Base-by-base conservation (phyloP, 495 filamentous ascomycete genomes). In the Neurospora sublineolata region DNA sequence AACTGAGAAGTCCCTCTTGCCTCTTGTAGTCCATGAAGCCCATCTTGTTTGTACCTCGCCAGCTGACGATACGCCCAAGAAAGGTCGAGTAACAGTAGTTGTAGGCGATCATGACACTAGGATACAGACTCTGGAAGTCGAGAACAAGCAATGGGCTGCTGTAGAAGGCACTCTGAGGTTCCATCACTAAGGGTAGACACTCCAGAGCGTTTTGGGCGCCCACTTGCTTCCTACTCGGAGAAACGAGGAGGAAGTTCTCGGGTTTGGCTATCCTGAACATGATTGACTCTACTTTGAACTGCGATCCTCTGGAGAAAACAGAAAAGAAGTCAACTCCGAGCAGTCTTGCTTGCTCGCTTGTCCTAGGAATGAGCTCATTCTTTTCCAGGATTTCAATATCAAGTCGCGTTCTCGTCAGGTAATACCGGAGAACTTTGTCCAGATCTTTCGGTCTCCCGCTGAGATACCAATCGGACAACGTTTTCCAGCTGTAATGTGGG, bases 61-160 rank as follows among this genome's bases (percentile, higher is more conserved):
- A 97, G 75, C 86, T 87, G 30, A 89, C 86, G 38, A 94, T 88
- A 67, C 95, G 88, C 3, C 95, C 95, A 9, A 99, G 87, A 74
- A 93, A 99, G 0, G 95, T 99, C 0, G 95, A 98, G 79, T 99
- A 99, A 83, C 95, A 99, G 81, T 97, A 97, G 78, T 99, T 99
- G 81, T 99, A 97, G 0, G 95, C 95, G 75, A 99, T 97, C 94
- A 99, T 98, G 67, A 98, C 89, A 77, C 93, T 97, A 3, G 95
- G 95, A 77, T 99, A 99, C 33, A 99, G 84, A 37, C 92, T 95
- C 78, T 98, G 96, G 74, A 99, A 99, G 80, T 99, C 95, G 12
- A 99, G 84, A 1, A 99, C 95, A 12, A 99, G 77, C 14, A 99
- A 77, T 0, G 95, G 95, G 72, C 92, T 94, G 37, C 84, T 92